Base-by-base conservation (phyloP, 768 basidiomycete genomes). In the Leccinellum albellum region DNA sequence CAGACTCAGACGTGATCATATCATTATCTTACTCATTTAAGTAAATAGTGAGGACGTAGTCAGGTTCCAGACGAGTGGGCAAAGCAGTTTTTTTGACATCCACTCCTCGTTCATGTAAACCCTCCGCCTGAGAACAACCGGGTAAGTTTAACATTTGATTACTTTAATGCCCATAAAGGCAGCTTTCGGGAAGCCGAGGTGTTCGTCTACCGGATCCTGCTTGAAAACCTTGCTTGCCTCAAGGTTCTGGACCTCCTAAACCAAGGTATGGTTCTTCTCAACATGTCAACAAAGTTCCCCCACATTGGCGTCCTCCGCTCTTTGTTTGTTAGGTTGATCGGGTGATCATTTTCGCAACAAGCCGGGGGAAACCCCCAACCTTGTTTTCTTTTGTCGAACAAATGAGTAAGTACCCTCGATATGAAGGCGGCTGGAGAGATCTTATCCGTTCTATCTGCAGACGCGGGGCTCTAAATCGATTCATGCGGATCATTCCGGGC, bases 401-500 rank as follows among this genome's bases (percentile, higher is more conserved):
- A 48, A 60, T 58, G 56, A 57, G 58, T 57, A 60, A 62, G 58
- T 23, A 60, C 63, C 63, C 61, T 59, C 51, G 50, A 61, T 61
- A 59, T 23, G 53, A 66, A 58, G 37, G 62, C 29, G 54, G 49
- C 26, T 42, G 35, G 50, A 58, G 50, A 58, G 54, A 66, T 62
- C 57, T 64, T 55, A 55, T 57, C 67, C 62, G 60, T 67, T 58
- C 58, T 58, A 67, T 66, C 62, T 64, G 46, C 64, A 57, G 37
- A 63, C 33, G 60, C 31, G 40, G 40, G 40, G 45, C 51, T 61
- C 59, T 62, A 58, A 66, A 64, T 51, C 49, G 57, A 50, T 54
- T 45, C 45, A 9, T 51, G 55, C 66, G 67, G 67, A 69, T 70
- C 67, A 68, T 63, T 48, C 68, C 68, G 68, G 59, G 59, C 29